These are phyloP conservation scores for Deakozyma indianensis DNA, from an alignment of 805 yeast genomes.

Conservation along the genomic window DNA sequence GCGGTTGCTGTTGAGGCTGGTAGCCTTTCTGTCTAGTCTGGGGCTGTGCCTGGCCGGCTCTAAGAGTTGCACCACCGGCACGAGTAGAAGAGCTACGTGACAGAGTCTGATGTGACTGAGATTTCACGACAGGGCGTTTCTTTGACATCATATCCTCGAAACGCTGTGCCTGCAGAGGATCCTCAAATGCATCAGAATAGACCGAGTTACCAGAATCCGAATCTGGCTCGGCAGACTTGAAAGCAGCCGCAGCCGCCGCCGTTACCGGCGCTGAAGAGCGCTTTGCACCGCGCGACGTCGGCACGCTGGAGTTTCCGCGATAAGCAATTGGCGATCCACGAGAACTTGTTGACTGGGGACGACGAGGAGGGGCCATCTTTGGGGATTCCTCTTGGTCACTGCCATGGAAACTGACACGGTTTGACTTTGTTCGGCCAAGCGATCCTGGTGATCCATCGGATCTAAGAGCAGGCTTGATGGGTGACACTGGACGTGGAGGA, in stretches of 20 bases:
- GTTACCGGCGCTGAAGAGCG: slow-evolving; percentile 1
- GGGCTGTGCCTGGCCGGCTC: neutral
- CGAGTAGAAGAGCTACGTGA: neutral
- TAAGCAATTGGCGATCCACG: neutral
- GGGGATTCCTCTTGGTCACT: neutral
- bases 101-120: neutral
- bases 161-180: slow-evolving; percentile 3
- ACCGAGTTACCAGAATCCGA: slow-evolving; percentile 11
- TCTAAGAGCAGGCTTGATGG: slow-evolving; percentile 21
- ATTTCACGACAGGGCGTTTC: slow-evolving; percentile 1
- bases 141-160: neutral
- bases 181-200: slow-evolving; percentile 13
- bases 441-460: neutral
- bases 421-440: neutral
- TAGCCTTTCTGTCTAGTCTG: neutral
- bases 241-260: slow-evolving; percentile 1
- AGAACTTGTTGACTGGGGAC: neutral
- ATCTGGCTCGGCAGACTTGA: slow-evolving; percentile 3
- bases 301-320: neutral
- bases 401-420: slow-evolving; percentile 4
- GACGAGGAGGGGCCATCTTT: neutral
- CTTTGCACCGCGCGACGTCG: neutral
- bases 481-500: slow-evolving; percentile 18
- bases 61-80: neutral
- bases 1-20: neutral